Evolutionary conservation across 352 stramenopile species (phyloP), one percentile per base, ranked within the genome.

Genomic region (Stephanocyclus meneghinianus): DNA sequence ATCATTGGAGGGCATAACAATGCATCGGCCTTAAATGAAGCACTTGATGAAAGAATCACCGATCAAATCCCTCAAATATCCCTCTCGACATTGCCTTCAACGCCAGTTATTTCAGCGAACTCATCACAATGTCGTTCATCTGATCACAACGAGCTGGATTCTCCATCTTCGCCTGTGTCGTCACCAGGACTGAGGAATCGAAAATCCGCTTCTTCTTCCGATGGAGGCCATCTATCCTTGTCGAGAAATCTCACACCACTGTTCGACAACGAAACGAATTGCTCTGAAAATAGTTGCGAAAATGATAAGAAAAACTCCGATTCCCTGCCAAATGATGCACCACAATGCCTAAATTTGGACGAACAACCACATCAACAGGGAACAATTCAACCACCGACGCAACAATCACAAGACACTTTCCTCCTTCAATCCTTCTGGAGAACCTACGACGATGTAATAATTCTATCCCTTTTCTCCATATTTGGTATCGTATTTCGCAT

Each of bases 361-460:
- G 13, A 26, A 16, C 30, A 48, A 50, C 11, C 30, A 37, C 57
- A 51, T 0, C 37, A 65, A 6, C 32, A 32, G 11, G 21, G 0
- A 59, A 15, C 13, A 6, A 53, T 16, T 16, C 45, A 53, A 53
- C 45, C 13, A 8, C 59, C 13, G 51, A 29, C 37, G 4, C 26
- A 50, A 67, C 11, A 18, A 67, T 16, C 40, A 64, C 42, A 67
- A 65, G 70, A 71, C 11, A n/a, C 0, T 15, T 4, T 51, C 32
- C 48, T 57, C 13, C 40, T 89, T 3, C 59, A 85, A 63, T 47
- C 78, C 18, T 91, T 93, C 74, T 93, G 88, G 88, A 80, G 69
- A 21, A 80, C 71, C 4, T 93, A 91, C 57, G 88, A 93, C 73
- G 81, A 91, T 48, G 80, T 91, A 63, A 81, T 93, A 26, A 91